Conservation (phyloP, 306 rosid genomes). For the Cucumis hystrix region DNA sequence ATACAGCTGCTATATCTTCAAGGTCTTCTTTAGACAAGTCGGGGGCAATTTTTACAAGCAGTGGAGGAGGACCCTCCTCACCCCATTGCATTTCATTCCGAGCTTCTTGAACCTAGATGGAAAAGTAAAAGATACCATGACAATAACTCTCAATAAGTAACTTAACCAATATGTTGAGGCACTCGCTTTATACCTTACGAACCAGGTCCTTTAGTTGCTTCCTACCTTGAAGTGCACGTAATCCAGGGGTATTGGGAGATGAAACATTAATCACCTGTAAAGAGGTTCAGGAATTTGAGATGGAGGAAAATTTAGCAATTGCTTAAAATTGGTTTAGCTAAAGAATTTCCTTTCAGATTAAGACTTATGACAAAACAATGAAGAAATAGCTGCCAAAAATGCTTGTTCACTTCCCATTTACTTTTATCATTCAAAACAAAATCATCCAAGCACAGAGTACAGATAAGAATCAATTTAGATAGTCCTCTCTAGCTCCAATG, state of each 20-base stretch:
- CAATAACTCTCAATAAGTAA: conserved; percentile 11
- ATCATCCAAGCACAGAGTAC: background rate
- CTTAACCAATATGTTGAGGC: background rate
- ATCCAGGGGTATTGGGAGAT: conserved; percentile 96
- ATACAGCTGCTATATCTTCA: conserved; percentile 97
- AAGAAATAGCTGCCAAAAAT: background rate
- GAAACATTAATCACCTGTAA: conserved; percentile 91
- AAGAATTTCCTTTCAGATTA: background rate
- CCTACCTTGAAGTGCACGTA: conserved; percentile 98
- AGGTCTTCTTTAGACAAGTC: conserved; percentile 96
- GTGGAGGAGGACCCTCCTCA: conserved; percentile 97
- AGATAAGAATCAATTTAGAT: background rate
- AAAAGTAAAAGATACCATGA: conserved; percentile 12
- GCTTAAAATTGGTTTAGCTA: background rate
- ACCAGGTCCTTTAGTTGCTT: conserved; percentile 93
- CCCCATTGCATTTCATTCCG: conserved; percentile 99
- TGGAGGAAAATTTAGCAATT: background rate
- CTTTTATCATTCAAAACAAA: background rate
- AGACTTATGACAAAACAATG: background rate
- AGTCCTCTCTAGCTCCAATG: too few relatives aligned
- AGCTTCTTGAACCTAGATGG: conserved; percentile 78
- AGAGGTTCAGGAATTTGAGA: background rate
- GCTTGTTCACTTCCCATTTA: background rate
- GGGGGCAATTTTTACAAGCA: conserved; percentile 97
- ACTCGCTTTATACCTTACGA: conserved; percentile 53